Base-by-base conservation (phyloP, 208 protist species). In the Cochliopodium minus region DNA sequence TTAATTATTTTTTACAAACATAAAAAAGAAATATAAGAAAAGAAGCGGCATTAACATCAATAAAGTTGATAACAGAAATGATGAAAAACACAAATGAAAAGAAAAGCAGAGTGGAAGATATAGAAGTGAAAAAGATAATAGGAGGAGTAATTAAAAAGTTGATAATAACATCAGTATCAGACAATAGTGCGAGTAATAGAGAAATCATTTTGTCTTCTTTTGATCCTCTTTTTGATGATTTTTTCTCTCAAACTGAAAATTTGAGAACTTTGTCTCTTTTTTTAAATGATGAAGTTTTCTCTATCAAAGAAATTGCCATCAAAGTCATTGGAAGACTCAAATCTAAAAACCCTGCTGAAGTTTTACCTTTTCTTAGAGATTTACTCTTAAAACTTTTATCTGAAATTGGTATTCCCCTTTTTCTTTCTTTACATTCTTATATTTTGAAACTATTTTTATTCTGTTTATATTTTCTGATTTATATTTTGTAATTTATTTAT, bases 231-330 rank as follows among this genome's bases (percentile, higher is more conserved):
- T 91, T 91, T 51, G 85, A 92, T 54, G 28, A 67, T 11, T 71
- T 82, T 57, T 64, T 92, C 7, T 75, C 78, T 5, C 74, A 87
- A 47, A 65, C 81, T 7, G 69, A 84, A 30, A 84, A 76, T 58
- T 56, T 92, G 5, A 61, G 76, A 32, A 67, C 56, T 1, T 60
- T 92, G n/a, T 87, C 88, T 36, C 61, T 86, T n/a, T 78, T 79
- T 0, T 56, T 92, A 10, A 88, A 92, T 57, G 86, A 92, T 57
- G 78, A 88, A 52, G 57, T 68, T 0, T 88, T 88, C 69, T 64
- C 66, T 25, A 81, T 87, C 25, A 46, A 79, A 11, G 71, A 77
- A 36, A 46, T 83, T 10, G 71, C 79, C 9, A 73, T 92, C 7
- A 46, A 26, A 9, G 64, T 91, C 6, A 71, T 92, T 33, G 85